Evolutionary conservation across 306 rosid genomes (phyloP).

Genomic region (Potentilla sterilis): DNA sequence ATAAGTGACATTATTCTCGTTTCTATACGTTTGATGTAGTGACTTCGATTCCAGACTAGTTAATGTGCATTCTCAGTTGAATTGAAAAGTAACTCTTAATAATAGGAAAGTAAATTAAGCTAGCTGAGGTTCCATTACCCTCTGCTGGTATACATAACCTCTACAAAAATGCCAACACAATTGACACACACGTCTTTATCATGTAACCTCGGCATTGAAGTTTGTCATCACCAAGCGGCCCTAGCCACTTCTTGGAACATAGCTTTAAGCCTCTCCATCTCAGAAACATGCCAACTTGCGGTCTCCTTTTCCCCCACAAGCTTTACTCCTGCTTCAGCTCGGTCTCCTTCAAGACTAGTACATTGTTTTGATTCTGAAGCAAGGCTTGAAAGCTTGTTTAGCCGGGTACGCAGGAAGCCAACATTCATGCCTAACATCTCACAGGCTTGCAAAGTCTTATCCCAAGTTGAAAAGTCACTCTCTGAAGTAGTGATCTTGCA

Average conservation of each 20-base stretch:
- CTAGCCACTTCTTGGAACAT: conserved; percentile 40
- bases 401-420: conserved; percentile 41
- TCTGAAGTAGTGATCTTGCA: conserved; percentile 41
- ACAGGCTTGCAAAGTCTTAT: conserved; percentile 42
- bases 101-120: not conserved
- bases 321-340: conserved; percentile 22
- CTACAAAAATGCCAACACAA: not conserved
- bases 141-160: not conserved
- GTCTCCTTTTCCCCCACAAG: conserved; percentile 20
- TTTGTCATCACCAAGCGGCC: conserved; percentile 47
- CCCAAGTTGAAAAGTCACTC: conserved; percentile 38
- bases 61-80: not conserved
- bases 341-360: conserved; percentile 19
- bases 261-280: conserved; percentile 26
- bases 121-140: not conserved
- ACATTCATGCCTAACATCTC: conserved; percentile 52
- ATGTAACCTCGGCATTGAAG: not conserved
- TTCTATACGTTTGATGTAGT: too few species aligned
- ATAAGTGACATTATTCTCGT: too few species aligned
- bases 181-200: not conserved
- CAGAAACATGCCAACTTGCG: conserved; percentile 26
- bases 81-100: not conserved
- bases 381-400: conserved; percentile 32
- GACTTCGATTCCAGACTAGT: not conserved
- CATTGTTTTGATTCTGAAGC: conserved; percentile 28